A percentile compares a stretch with the other conserved stretches of the same genome.
phyloP scores from a whole-genome alignment of 345 rosid species.

The Odontarrhena argentea region DNA sequence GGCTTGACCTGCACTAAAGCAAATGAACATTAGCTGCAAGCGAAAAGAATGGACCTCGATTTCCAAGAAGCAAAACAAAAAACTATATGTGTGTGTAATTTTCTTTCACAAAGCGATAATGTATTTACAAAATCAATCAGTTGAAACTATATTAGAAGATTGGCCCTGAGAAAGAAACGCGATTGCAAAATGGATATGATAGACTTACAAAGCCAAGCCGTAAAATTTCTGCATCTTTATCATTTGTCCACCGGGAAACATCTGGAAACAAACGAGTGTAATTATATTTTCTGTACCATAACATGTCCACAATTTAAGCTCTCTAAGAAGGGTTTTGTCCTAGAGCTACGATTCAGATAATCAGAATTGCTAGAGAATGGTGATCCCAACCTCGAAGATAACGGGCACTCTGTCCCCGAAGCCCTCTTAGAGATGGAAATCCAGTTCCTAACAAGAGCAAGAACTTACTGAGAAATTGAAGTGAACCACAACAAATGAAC shows the following conservation, averaged over 20 bases:
- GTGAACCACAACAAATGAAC: slow-evolving; percentile 1
- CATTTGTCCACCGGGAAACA: slow-evolving; percentile 62
- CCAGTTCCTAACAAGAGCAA: slow-evolving; percentile 43
- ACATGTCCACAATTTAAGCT: slow-evolving; percentile 2
- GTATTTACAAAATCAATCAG: background rate
- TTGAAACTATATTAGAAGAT: background rate
- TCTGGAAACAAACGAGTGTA: slow-evolving; percentile 51
- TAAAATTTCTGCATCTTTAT: slow-evolving; percentile 76
- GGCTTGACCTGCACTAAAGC: slow-evolving; percentile 79
- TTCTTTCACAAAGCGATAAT: background rate
- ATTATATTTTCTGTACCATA: background rate
- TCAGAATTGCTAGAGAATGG: slow-evolving; percentile 3
- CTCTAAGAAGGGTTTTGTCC: slow-evolving; percentile 14
- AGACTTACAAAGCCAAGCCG: slow-evolving; percentile 86
- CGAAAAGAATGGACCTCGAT: slow-evolving; percentile 5
- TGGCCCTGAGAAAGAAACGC: background rate
- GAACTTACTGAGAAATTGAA: slow-evolving; percentile 23
- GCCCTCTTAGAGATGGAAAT: slow-evolving; percentile 50
- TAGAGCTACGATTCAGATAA: slow-evolving; percentile 12
- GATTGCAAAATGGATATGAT: slow-evolving; percentile 1
- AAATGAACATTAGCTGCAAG: slow-evolving; percentile 32
- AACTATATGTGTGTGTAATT: background rate
- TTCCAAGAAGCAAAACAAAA: slow-evolving; percentile 6
- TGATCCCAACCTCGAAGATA: slow-evolving; percentile 61
- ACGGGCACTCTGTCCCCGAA: slow-evolving; percentile 46